These are phyloP conservation scores for Stephania cephalantha DNA, from an alignment of 164 flowering plant genomes.

Conservation along the genomic window DNA sequence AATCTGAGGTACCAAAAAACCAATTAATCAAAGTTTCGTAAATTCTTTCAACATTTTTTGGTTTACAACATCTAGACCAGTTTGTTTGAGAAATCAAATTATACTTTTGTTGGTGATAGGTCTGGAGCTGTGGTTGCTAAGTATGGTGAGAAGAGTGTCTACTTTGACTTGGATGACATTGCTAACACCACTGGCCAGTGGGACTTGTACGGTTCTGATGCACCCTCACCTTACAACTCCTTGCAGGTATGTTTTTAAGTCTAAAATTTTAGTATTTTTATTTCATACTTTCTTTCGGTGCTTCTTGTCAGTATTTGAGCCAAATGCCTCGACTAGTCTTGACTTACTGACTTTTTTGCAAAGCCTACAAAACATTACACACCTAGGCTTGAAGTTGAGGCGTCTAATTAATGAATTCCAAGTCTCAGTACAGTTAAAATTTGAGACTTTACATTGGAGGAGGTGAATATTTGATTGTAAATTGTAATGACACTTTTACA, in stretches of 20 bases:
- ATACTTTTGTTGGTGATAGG: not conserved
- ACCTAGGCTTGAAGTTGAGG: too few relatives aligned
- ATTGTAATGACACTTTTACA: too few relatives aligned
- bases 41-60: not conserved
- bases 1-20: constrained; percentile 4
- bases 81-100: not conserved
- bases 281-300: not conserved
- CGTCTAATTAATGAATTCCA: too few relatives aligned
- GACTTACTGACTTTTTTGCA: too few relatives aligned
- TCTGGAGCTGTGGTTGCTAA: constrained; percentile 65
- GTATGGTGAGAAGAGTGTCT: constrained; percentile 91
- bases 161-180: constrained; percentile 89
- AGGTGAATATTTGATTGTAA: too few relatives aligned
- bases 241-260: constrained; percentile 46
- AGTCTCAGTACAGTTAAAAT: too few relatives aligned
- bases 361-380: too few relatives aligned
- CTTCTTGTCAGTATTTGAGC: too few relatives aligned
- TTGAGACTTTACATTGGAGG: too few relatives aligned
- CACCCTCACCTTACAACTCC: constrained; percentile 92
- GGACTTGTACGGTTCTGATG: constrained; percentile 90
- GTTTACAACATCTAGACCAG: too few relatives aligned
- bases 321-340: too few relatives aligned
- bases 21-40: not conserved
- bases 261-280: not conserved
- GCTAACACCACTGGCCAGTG: constrained; percentile 97